These are phyloP conservation scores for Fraxinus dipetala DNA, from an alignment of 305 asterid genomes.

Conservation along the genomic window DNA sequence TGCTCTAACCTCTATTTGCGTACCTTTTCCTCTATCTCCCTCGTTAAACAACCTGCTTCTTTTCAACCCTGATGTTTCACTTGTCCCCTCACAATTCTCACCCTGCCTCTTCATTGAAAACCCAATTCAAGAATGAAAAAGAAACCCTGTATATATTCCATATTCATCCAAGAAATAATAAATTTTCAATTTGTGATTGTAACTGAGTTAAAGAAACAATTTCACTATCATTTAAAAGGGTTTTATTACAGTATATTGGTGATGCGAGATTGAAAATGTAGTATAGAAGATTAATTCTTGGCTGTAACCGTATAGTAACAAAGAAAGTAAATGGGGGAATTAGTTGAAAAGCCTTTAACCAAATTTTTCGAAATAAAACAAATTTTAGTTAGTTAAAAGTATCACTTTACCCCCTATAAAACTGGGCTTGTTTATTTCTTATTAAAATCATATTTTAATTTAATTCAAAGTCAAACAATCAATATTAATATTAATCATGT, in stretches of 20 bases:
- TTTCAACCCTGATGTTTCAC: slow-evolving; percentile 32
- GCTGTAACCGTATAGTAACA: neutral
- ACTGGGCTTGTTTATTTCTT: too few species aligned
- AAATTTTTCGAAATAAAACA: too few species aligned
- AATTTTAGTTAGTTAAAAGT: too few species aligned
- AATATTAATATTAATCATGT: too few species aligned
- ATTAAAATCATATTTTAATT: too few species aligned
- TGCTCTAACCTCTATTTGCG: slow-evolving; percentile 37
- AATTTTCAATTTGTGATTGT: neutral
- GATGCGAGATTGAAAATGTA: neutral
- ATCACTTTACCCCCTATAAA: too few species aligned
- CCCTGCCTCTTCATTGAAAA: slow-evolving; percentile 45
- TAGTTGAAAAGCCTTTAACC: too few species aligned
- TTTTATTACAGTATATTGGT: neutral
- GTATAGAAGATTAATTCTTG: neutral
- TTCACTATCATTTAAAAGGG: slow-evolving; percentile 17
- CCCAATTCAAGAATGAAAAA: slow-evolving; percentile 13
- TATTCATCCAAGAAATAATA: slow-evolving; percentile 10
- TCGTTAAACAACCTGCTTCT: slow-evolving; percentile 29
- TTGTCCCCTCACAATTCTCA: slow-evolving; percentile 27
- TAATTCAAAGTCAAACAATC: too few species aligned
- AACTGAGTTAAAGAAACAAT: too few species aligned
- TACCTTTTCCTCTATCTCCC: slow-evolving; percentile 29
- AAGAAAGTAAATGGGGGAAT: neutral
- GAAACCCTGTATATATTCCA: neutral